Evolutionary conservation across 2,329 filamentous ascomycete species (phyloP), one percentile per base, ranked within the genome.

Genomic region (Cladosporium austrohemisphaericum): DNA sequence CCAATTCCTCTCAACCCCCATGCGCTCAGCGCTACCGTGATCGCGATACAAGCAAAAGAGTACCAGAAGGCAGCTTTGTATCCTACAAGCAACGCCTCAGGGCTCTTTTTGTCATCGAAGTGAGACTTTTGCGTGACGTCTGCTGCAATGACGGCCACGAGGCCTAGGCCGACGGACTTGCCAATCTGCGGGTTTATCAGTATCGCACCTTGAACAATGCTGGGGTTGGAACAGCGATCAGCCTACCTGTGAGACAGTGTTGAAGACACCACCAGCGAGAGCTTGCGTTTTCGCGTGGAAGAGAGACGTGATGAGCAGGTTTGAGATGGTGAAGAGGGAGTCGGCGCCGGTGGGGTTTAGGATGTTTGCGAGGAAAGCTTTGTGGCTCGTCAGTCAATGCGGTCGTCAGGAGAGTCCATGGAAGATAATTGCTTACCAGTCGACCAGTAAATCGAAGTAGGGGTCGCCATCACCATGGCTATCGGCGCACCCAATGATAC

Each of bases 391-490:
- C 22, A 33, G 18, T 5, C 23, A n/a, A 9, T 8, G 7, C 13
- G 2, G 11, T 18, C 31, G 7, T 23, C 13, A 16, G 13, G 4
- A n/a, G n/a, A n/a, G n/a, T n/a, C n/a, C n/a, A n/a, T n/a, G n/a
- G n/a, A 13, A 5, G 9, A 11, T 37, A 13, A 8, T 28, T 8
- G 37, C 51, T 44, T 40, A 53, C 52, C 48, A 14, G 50, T 46
- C 9, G 62, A 62, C 74, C 74, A 79, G 60, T 76, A 79, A 1
- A 65, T 65, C 68, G 70, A 75, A 1, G 59, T 52, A 0, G 71
- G 71, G 16, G 71, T 63, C 13, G 73, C 65, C 13, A 75, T 54
- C 6, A 71, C 72, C 71, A 78, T 72, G 4, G 76, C 63, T 2
- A 77, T 54, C 0, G 71, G 69, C 0, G 68, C 68, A 2, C 69